Conservation (phyloP, 768 basidiomycete species). For the Saitozyma sp. region DNA sequence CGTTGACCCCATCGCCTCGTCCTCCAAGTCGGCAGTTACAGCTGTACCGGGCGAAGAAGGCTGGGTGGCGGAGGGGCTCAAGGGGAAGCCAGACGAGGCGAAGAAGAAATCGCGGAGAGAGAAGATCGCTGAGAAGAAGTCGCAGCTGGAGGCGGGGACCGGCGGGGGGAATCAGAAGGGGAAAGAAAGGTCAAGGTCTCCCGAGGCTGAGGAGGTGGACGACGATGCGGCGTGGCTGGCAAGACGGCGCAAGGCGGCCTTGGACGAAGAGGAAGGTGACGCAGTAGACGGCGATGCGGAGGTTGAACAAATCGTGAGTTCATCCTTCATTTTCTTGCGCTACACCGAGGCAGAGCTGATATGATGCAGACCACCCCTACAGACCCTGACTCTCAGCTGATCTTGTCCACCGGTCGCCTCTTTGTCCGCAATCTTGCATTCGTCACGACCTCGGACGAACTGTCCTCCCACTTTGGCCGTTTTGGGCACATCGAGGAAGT, state of each 20-base stretch:
- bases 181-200: constrained; percentile 11
- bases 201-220: constrained; percentile 32
- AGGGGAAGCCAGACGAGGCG: constrained; percentile 3
- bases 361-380: constrained; percentile 2
- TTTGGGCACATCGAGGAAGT: constrained; percentile 73
- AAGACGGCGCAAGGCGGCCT: constrained; percentile 32
- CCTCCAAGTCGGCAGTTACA: constrained; percentile 39
- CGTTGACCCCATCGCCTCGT: constrained; percentile 19
- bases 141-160: too few relatives aligned
- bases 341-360: background rate
- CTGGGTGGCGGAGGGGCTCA: constrained; percentile 32
- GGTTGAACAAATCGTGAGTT: background rate
- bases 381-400: constrained; percentile 56
- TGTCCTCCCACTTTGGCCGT: constrained; percentile 64
- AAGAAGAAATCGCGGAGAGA: constrained; percentile 14
- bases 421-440: constrained; percentile 97
- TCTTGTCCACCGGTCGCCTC: constrained; percentile 72
- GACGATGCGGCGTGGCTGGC: constrained; percentile 54
- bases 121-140: too few relatives aligned
- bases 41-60: constrained; percentile 34
- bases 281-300: constrained; percentile 7
- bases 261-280: constrained; percentile 24
- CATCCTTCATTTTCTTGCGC: background rate
- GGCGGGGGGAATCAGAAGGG: constrained; percentile 18
- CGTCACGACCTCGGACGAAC: constrained; percentile 71